Percentiles rank a stretch among this genome's conserved stretches.
Evolutionary conservation across 768 basidiomycete genomes (phyloP).

Genomic region (Lentinula boryana): DNA sequence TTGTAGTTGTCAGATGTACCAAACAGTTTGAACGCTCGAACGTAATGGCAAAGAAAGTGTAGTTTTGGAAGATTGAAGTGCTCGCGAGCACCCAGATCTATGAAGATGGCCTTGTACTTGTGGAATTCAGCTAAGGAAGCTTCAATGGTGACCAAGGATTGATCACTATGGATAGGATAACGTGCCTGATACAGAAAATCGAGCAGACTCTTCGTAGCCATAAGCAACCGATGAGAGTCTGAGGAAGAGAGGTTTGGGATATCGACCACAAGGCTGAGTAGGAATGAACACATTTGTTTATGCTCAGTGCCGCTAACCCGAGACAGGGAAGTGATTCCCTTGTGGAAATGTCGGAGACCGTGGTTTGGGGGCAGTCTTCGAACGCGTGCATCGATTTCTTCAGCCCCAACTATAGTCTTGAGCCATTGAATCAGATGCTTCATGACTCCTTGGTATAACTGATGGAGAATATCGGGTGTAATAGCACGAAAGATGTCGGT

Average conservation of each 20-base stretch:
- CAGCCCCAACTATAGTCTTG: slow-evolving; percentile 8
- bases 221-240: too few species aligned
- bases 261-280: slow-evolving; percentile 18
- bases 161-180: too few species aligned
- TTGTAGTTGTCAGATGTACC: slow-evolving; percentile 16
- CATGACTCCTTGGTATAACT: slow-evolving; percentile 21
- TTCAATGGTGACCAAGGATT: too few species aligned
- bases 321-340: slow-evolving; percentile 21
- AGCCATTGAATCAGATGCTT: too few species aligned
- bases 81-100: too few species aligned
- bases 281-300: slow-evolving; percentile 16
- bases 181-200: too few species aligned
- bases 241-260: too few species aligned
- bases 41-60: too few species aligned
- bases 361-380: slow-evolving; percentile 21
- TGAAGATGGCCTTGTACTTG: too few species aligned
- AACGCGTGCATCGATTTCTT: slow-evolving; percentile 22
- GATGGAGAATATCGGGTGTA: slow-evolving; percentile 20
- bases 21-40: slow-evolving; percentile 9
- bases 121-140: too few species aligned
- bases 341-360: slow-evolving; percentile 19
- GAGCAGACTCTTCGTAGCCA: too few species aligned
- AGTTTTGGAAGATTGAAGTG: too few species aligned
- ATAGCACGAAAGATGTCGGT: slow-evolving; percentile 15
- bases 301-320: slow-evolving; percentile 21